These are phyloP conservation scores for Parasarocladium wereldwijsianum DNA, from an alignment of 2,329 filamentous ascomycete genomes.

Conservation along the genomic window DNA sequence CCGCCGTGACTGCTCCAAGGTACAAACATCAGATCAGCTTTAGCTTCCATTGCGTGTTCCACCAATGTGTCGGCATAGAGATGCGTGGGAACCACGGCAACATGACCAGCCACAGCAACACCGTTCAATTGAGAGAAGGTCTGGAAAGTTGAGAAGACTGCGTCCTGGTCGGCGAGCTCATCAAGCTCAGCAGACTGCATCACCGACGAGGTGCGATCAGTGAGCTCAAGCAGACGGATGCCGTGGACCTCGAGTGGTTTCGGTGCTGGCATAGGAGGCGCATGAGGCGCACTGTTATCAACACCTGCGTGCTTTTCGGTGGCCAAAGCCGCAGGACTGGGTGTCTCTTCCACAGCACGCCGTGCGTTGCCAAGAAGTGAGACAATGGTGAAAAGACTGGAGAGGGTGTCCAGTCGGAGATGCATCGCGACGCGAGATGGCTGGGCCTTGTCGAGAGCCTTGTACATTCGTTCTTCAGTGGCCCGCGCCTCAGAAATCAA, in stretches of 20 bases:
- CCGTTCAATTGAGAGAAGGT: constrained; percentile 46
- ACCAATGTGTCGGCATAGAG: constrained; percentile 61
- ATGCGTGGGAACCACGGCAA: constrained; percentile 56
- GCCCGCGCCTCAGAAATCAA: constrained; percentile 11
- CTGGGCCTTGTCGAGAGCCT: constrained; percentile 13
- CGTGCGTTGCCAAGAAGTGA: constrained; percentile 50
- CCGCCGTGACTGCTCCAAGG: constrained; percentile 81
- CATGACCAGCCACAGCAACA: constrained; percentile 59
- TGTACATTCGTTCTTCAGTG: constrained; percentile 13
- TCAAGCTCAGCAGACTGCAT: constrained; percentile 84
- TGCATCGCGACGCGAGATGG: constrained; percentile 13
- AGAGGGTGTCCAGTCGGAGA: constrained; percentile 14
- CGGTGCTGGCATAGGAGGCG: not conserved
- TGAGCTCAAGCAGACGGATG: constrained; percentile 73
- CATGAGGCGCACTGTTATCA: constrained; percentile 1
- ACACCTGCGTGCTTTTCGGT: constrained; percentile 16
- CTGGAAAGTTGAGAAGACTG: constrained; percentile 41
- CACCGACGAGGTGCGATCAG: constrained; percentile 84
- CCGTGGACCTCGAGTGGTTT: constrained; percentile 58
- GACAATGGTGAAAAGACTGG: constrained; percentile 15
- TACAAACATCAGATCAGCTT: constrained; percentile 61
- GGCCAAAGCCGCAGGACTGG: too few species aligned
- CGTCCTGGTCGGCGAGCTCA: constrained; percentile 58
- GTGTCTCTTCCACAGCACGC: too few species aligned
- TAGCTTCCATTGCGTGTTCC: constrained; percentile 2